Evolutionary conservation across 805 yeast genomes (phyloP).

Genomic region (Starmerella ratchasimensis): DNA sequence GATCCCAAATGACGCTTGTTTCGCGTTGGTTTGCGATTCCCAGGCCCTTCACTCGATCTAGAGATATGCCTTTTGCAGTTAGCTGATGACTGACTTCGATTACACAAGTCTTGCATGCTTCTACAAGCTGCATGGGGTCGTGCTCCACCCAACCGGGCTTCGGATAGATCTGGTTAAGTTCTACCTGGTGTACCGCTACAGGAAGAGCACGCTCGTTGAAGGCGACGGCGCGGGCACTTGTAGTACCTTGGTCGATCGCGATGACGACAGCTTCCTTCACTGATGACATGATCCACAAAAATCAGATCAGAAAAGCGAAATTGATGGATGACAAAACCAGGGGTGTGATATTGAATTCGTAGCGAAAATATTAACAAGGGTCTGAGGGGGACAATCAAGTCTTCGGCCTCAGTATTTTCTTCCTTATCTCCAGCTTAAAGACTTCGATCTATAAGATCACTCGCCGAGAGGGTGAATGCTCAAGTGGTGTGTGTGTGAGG

Average conservation of each 20-base stretch:
- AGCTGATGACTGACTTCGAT: conserved; percentile 26
- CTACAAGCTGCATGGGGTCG: conserved; percentile 69
- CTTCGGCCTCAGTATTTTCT: no score
- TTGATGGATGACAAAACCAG: no score
- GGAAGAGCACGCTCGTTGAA: conserved; percentile 63
- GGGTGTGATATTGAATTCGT: no score
- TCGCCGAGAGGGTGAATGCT: no score
- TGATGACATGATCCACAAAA: no score
- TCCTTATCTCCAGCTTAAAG: no score
- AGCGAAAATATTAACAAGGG: no score
- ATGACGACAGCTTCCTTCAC: conserved; percentile 17
- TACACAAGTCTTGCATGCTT: conserved; percentile 68
- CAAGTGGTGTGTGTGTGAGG: no score
- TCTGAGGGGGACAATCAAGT: no score
- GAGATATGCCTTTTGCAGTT: conserved; percentile 21
- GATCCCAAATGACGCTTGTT: conserved; percentile 76
- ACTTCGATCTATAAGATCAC: no score
- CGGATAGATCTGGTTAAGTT: conserved; percentile 42
- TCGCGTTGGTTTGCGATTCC: conserved; percentile 96
- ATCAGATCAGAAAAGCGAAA: no score
- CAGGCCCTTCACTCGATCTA: conserved; percentile 46
- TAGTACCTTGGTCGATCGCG: conserved; percentile 78
- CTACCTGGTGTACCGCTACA: conserved; percentile 79
- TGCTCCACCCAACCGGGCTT: conserved; percentile 72
- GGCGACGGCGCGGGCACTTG: conserved; percentile 77